These are phyloP conservation scores for Yamadazyma diddensiae DNA, from an alignment of 1,139 yeast genomes.

Conservation along the genomic window DNA sequence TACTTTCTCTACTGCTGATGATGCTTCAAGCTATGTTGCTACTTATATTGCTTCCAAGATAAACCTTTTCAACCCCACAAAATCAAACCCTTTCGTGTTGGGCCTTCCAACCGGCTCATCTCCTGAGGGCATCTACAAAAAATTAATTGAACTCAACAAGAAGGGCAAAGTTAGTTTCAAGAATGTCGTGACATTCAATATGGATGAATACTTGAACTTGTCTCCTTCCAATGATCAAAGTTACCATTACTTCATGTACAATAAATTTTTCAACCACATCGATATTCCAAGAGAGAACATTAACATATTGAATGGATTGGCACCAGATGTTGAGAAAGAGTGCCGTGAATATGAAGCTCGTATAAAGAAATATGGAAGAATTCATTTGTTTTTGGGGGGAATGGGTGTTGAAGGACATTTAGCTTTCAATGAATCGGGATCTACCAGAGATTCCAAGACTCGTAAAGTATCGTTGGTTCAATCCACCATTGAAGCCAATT, in stretches of 20 bases:
- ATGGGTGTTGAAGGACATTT: constrained; percentile 66
- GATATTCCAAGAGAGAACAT: constrained; percentile 56
- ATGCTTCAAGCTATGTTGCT: constrained; percentile 53
- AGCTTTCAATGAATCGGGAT: constrained; percentile 64
- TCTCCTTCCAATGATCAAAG: constrained; percentile 50
- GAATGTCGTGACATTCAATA: constrained; percentile 59
- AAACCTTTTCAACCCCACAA: constrained; percentile 45
- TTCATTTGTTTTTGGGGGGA: constrained; percentile 59
- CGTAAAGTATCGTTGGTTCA: constrained; percentile 49
- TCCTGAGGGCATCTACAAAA: constrained; percentile 56
- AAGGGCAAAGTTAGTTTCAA: constrained; percentile 45
- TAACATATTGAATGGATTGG: constrained; percentile 54
- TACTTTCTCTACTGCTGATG: constrained; percentile 35
- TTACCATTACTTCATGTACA: constrained; percentile 60
- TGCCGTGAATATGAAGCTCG: constrained; percentile 50
- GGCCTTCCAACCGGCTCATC: constrained; percentile 69
- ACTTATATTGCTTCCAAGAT: constrained; percentile 45
- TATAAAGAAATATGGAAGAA: constrained; percentile 49
- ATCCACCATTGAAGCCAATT: constrained; percentile 55
- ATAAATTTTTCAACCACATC: constrained; percentile 57
- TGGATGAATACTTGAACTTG: constrained; percentile 60
- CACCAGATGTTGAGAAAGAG: constrained; percentile 45
- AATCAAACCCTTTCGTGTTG: constrained; percentile 50
- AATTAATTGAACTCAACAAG: constrained; percentile 46
- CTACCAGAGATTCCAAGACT: constrained; percentile 45